Base-by-base conservation (phyloP, 257 asterid species). In the Fraxinus americana region DNA sequence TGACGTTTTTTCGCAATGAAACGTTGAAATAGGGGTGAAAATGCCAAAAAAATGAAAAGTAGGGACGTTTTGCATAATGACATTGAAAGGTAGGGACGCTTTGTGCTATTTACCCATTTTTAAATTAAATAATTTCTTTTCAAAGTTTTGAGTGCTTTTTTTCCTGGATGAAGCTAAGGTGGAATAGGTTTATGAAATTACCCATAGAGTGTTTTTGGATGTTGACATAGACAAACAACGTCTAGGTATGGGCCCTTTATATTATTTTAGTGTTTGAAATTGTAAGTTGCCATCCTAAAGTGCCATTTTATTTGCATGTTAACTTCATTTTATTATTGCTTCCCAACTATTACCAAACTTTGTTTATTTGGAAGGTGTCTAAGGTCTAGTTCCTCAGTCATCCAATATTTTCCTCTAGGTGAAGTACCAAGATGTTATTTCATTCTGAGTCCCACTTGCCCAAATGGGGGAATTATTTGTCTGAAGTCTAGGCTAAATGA, bases 201-300 rank as follows among this genome's bases (percentile, higher is more conserved):
- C 98, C 35, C 94, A 93, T 67, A 87, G 94, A 85, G 97, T 96
- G 50, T 96, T 89, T 91, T 84, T 96, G 89, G 99, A 93, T 89
- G 97, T 92, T 80, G 98, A 93, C 87, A 91, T 93, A 72, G 99
- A 93, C 80, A 93, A 89, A 81, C 98, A 92, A 79, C 97, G 88
- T 48, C 81, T 85, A 86, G 97, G 97, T 91, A 85, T 63, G 83
- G 54, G n/a, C 69, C 67, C 38, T 75, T 48, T 19, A 25, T 71
- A 16, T 16, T 23, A 45, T 50, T 29, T 39, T 19, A 12, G 32
- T 67, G 48, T 4, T 14, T 79, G 29, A 19, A 8, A 38, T 65
- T 54, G 14, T 4, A 41, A 54, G 32, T 9, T 27, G 54, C 41
- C 4, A 39, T 13, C 68, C 27, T 45, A 79, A 52, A 23, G 19